These are phyloP conservation scores for Cupressus sempervirens DNA, from an alignment of 75 land plant species.

Conservation along the genomic window DNA sequence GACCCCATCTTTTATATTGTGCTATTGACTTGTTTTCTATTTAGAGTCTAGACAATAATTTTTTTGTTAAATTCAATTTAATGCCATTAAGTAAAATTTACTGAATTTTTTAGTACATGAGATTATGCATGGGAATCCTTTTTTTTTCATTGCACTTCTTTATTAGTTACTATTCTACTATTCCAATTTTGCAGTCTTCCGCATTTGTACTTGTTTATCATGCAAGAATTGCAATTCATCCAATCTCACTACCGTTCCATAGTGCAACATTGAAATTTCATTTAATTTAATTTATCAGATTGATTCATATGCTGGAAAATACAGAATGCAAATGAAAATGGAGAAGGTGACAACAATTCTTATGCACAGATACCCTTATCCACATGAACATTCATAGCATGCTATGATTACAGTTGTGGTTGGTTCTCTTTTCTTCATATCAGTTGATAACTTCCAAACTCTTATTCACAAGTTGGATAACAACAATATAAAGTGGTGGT, in stretches of 20 bases:
- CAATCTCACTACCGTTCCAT: not conserved
- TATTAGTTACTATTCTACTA: not conserved
- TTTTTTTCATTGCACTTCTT: not conserved
- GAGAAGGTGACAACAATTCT: slow-evolving; percentile 77
- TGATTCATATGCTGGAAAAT: slow-evolving; percentile 5
- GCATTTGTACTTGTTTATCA: not conserved
- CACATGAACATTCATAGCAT: slow-evolving; percentile 98
- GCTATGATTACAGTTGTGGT: slow-evolving; percentile 81
- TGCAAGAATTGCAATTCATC: not conserved
- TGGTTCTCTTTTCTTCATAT: slow-evolving; percentile 88
- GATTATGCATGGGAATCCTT: not conserved
- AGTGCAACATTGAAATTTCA: not conserved
- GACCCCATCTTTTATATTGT: not conserved
- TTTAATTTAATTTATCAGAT: not conserved
- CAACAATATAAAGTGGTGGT: slow-evolving; percentile 97
- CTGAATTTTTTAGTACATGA: not conserved
- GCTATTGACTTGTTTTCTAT: not conserved
- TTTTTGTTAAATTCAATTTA: not conserved
- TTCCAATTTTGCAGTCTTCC: not conserved
- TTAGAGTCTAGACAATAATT: not conserved
- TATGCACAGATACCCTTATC: slow-evolving; percentile 78
- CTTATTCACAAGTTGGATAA: slow-evolving; percentile 79
- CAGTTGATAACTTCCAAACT: slow-evolving; percentile 86
- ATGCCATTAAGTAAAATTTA: not conserved
- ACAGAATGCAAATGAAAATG: slow-evolving; percentile 31